phyloP scores from a whole-genome alignment of 257 asterid genomes.

The Solanum chilense region DNA sequence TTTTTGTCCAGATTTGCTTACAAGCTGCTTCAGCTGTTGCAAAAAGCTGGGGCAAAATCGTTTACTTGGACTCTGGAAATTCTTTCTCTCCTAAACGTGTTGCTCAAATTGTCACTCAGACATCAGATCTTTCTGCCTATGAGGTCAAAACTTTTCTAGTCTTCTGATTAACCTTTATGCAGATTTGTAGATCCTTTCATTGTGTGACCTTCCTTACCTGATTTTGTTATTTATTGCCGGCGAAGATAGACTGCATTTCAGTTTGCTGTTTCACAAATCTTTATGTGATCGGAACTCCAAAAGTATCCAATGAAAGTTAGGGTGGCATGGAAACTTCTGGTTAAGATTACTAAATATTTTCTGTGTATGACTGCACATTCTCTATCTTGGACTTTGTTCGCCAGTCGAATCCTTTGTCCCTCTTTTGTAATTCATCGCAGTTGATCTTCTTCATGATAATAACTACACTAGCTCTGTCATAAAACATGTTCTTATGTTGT shows the following conservation, averaged over 20 bases:
- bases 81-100: constrained; percentile 75
- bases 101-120: constrained; percentile 42
- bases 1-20: constrained; percentile 53
- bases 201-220: background rate
- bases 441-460: background rate
- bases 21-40: constrained; percentile 59
- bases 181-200: background rate
- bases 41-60: constrained; percentile 34
- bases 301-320: background rate
- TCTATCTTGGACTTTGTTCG: background rate
- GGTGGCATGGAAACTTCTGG: background rate
- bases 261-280: background rate
- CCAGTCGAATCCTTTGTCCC: background rate
- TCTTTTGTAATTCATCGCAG: background rate
- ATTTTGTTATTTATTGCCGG: background rate
- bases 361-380: background rate
- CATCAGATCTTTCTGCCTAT: constrained; percentile 16
- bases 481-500: background rate
- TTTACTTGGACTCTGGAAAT: constrained; percentile 76
- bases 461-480: background rate
- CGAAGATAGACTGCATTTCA: background rate
- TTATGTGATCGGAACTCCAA: background rate
- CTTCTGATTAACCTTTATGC: background rate
- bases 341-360: background rate
- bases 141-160: constrained; percentile 23